Base-by-base conservation (phyloP, 345 rosid genomes). In the Citrus sinensis region DNA sequence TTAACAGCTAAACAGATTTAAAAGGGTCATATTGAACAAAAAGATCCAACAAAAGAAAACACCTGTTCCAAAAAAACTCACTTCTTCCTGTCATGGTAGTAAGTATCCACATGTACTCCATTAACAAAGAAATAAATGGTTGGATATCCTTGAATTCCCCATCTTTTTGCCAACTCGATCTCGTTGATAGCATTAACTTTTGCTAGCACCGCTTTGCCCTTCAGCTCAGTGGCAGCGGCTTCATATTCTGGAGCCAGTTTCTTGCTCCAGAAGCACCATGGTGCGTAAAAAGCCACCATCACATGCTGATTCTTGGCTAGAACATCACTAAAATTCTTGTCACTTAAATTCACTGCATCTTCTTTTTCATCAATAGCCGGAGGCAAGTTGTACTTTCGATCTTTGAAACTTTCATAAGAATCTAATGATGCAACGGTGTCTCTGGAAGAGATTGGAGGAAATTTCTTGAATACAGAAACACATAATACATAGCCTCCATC, bases 201-300 rank as follows among this genome's bases (percentile, higher is more conserved):
- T 6, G 86, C 83, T 16, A 77, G 79, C 59, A 80, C 76, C n/a
- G 70, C 85, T 55, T 68, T 61, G 29, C 56, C 73, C 80, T 80
- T 76, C 62, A 83, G 54, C 80, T 67, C 34, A 0, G 76, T 76
- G 22, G 86, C 86, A 9, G 86, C 86, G 3, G 80, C 76, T 1
- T 78, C 76, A 68, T 80, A 80, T 25, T 72, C 79, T 4, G 81
- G 80, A 7, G 64, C 81, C 67, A 80, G 35, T 30, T 55, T 24
- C 69, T 80, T 34, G 55, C 81, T 61, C 62, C 56, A 73, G 29
- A 55, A 29, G 54, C 76, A 73, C 83, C 81, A 32, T 2, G 83
- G 76, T 1, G 79, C 78, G 62, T 73, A 69, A 46, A 83, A 83
- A 7, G 64, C 24, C 34, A 80, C 56, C 82, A 84, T 76, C 62